Evolutionary conservation across 1,139 yeast genomes (phyloP).

Genomic region (Taphrina pruni): DNA sequence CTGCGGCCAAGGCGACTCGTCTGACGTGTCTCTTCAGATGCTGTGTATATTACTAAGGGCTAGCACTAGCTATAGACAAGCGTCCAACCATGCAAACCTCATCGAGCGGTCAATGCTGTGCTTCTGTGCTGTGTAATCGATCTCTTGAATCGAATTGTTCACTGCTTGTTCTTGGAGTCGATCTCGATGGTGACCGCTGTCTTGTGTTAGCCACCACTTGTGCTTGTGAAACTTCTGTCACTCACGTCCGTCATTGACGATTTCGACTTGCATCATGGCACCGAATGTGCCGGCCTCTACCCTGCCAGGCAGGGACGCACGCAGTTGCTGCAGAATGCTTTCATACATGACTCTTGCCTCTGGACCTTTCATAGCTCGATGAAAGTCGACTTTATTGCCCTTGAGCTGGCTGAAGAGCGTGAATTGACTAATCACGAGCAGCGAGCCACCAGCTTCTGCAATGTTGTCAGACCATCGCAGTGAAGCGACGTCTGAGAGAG

Average conservation of each 20-base stretch:
- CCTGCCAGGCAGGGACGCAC: slow-evolving; percentile 50
- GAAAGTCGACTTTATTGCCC: slow-evolving; percentile 47
- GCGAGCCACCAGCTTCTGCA: slow-evolving; percentile 23
- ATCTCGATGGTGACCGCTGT: slow-evolving; percentile 68
- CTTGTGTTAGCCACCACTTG: too few relatives aligned
- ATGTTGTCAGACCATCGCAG: slow-evolving; percentile 31
- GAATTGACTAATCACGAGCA: slow-evolving; percentile 72
- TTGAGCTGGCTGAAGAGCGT: slow-evolving; percentile 68
- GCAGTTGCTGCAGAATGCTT: slow-evolving; percentile 60
- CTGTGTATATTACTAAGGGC: too few relatives aligned
- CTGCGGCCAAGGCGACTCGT: too few relatives aligned
- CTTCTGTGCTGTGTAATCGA: too few relatives aligned
- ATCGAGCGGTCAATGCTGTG: too few relatives aligned
- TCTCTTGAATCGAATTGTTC: not conserved
- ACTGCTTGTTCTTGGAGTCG: slow-evolving; percentile 58
- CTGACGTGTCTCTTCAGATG: too few relatives aligned
- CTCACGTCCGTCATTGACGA: slow-evolving; percentile 76
- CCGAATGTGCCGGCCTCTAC: slow-evolving; percentile 92
- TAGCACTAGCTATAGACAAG: too few relatives aligned
- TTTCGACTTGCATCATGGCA: slow-evolving; percentile 92
- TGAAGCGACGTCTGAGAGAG: not conserved
- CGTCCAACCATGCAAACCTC: too few relatives aligned
- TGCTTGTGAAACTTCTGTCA: too few relatives aligned
- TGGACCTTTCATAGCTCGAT: slow-evolving; percentile 50
- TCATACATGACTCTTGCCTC: slow-evolving; percentile 71